phyloP scores from a whole-genome alignment of 2,329 filamentous ascomycete species.

The Cercospora zeina region DNA sequence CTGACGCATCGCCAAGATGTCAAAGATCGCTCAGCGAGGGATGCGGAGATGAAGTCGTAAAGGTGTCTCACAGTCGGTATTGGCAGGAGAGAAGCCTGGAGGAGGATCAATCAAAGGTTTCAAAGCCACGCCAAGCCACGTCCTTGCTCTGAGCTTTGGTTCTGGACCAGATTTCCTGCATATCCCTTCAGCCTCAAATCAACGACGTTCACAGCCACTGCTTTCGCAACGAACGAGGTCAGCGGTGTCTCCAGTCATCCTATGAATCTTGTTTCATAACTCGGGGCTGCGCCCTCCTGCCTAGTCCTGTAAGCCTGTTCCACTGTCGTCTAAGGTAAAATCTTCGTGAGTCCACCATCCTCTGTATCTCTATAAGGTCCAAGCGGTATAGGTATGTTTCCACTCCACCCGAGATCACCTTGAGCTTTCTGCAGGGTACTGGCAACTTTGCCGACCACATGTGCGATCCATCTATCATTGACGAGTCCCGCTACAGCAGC shows the following conservation, averaged over 20 bases:
- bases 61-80: not conserved
- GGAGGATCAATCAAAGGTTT: not conserved
- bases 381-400: conserved; percentile 49
- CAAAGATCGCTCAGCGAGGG: not conserved
- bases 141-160: not conserved
- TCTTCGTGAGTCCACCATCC: conserved; percentile 27
- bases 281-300: not conserved
- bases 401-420: conserved; percentile 55
- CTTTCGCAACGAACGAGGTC: not conserved
- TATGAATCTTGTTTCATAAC: not conserved
- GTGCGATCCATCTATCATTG: conserved; percentile 58
- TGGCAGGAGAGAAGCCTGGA: conserved; percentile 3
- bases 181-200: not conserved
- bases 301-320: conserved; percentile 2
- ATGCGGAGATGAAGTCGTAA: not conserved
- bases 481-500: conserved; percentile 49
- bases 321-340: conserved; percentile 31
- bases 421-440: conserved; percentile 52
- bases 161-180: not conserved
- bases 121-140: not conserved
- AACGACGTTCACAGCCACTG: not conserved
- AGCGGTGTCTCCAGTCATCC: not conserved
- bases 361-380: conserved; percentile 40
- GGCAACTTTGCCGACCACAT: conserved; percentile 54
- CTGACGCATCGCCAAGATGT: not conserved